Conservation (phyloP, 2,329 filamentous ascomycete genomes). For the Plectosphaerella sp. region DNA sequence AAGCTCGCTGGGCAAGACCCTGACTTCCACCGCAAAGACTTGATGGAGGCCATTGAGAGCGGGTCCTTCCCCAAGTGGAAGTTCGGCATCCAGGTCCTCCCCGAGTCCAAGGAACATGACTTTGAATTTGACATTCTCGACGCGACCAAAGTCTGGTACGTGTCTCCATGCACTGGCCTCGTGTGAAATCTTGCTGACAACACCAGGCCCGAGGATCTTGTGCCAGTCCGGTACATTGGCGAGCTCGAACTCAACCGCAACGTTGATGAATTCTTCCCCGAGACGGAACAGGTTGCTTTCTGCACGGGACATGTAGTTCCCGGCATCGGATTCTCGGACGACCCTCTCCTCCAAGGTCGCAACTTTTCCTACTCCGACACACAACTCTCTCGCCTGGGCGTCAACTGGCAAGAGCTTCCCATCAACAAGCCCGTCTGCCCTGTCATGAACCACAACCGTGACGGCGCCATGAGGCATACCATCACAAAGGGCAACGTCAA, state of each 20-base stretch:
- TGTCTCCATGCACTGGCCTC: too few relatives aligned
- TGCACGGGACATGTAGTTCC: slow-evolving; percentile 76
- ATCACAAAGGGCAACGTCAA: slow-evolving; percentile 72
- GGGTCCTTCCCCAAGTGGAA: slow-evolving; percentile 73
- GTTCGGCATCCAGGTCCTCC: slow-evolving; percentile 75
- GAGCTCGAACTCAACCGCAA: slow-evolving; percentile 77
- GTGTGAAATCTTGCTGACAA: too few relatives aligned
- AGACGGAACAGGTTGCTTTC: slow-evolving; percentile 81
- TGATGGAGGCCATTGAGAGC: slow-evolving; percentile 68
- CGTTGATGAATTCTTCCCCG: slow-evolving; percentile 75
- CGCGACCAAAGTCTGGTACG: slow-evolving; percentile 72
- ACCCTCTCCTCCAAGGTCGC: slow-evolving; percentile 69
- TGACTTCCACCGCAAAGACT: slow-evolving; percentile 77
- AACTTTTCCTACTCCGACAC: slow-evolving; percentile 67
- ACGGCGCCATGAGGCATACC: slow-evolving; percentile 67
- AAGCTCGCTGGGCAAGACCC: slow-evolving; percentile 73
- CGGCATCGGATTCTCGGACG: slow-evolving; percentile 72
- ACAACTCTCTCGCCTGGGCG: slow-evolving; percentile 64
- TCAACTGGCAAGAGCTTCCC: slow-evolving; percentile 73
- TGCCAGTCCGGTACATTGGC: slow-evolving; percentile 74
- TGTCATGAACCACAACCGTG: slow-evolving; percentile 72
- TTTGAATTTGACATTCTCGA: slow-evolving; percentile 87
- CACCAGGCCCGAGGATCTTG: slow-evolving; percentile 58
- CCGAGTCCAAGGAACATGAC: slow-evolving; percentile 65
- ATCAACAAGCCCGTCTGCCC: slow-evolving; percentile 74